Base-by-base conservation (phyloP, 106 monocot species). In the Allium sativum region DNA sequence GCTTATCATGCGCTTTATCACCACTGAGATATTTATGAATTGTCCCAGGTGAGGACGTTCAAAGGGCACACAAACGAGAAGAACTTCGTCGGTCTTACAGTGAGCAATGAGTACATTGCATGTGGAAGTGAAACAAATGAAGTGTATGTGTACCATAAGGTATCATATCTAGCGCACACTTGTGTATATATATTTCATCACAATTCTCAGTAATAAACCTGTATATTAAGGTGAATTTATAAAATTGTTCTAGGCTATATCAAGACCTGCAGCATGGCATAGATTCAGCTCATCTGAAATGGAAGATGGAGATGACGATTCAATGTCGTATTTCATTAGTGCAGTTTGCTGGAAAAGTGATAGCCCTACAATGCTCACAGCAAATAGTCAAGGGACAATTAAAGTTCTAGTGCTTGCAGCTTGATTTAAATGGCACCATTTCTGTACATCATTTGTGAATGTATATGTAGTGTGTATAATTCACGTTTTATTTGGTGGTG, bases 41-140 rank as follows among this genome's bases (percentile, higher is more conserved):
- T 65, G 63, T 17, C 53, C 70, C 83, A 95, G 95, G 81, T 84
- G 55, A 75, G 90, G 64, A 87, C 81, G 40, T 90, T 95, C 71
- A 95, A 61, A 80, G 95, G 95, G 48, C 95, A 95, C 68, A 86
- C 73, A 19, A 95, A 95, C 58, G 95, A 95, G 79, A 95, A 95
- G 75, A 95, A 95, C 66, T 95, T 95, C 76, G 95, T 95, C 19
- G 95, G 95, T 55, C 75, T 95, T 12, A 89, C 95, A 21, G 90
- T 87, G 9, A 95, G 82, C 65, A 82, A 65, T 10, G 95, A 95
- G 67, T 95, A 95, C 61, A 78, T 95, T 69, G 86, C 95, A 68
- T 95, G 95, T 69, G 95, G 95, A 52, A 95, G 95, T 61, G 95
- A 95, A 73, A 90, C 90, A 46, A 95, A 95, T 74, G 95, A 95